These are phyloP conservation scores for Sicyos baderoa DNA, from an alignment of 306 rosid species.

Conservation along the genomic window DNA sequence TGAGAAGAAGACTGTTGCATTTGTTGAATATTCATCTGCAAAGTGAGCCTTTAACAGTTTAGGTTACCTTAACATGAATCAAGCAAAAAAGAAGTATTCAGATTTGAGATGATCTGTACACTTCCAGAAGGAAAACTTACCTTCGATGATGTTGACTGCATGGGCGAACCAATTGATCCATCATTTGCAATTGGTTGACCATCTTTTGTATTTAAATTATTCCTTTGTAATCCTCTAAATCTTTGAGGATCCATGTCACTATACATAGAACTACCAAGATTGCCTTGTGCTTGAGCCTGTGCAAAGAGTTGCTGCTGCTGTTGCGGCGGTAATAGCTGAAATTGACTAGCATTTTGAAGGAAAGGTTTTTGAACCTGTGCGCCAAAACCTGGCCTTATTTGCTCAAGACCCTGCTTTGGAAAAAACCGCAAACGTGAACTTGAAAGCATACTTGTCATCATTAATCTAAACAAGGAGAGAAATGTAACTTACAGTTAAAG, in stretches of 20 bases:
- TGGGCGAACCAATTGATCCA: conserved; percentile 83
- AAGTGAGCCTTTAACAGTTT: conserved; percentile 17
- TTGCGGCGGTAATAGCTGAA: conserved; percentile 77
- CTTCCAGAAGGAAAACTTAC: conserved; percentile 30
- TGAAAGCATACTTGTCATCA: conserved; percentile 22
- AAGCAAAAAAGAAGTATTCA: background rate
- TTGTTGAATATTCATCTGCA: conserved; percentile 68
- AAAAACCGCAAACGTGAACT: conserved; percentile 23
- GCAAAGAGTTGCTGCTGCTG: conserved; percentile 64
- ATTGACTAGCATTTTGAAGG: conserved; percentile 68
- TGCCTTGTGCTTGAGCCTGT: conserved; percentile 82
- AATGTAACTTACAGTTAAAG: conserved; percentile 64
- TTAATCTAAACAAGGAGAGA: conserved; percentile 17
- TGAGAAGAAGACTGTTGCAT: conserved; percentile 75
- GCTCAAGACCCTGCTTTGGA: conserved; percentile 65
- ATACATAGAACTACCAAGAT: conserved; percentile 46
- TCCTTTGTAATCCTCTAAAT: conserved; percentile 70
- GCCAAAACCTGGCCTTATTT: conserved; percentile 71
- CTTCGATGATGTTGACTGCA: conserved; percentile 84
- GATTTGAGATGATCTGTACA: background rate
- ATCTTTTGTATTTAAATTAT: conserved; percentile 59
- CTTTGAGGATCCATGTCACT: conserved; percentile 82
- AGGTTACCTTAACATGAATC: background rate
- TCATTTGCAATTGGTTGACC: conserved; percentile 58
- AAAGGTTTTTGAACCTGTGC: conserved; percentile 84